Conservation (phyloP, 192 early-diverging fungal genomes). For the Dissophora globulifera region DNA sequence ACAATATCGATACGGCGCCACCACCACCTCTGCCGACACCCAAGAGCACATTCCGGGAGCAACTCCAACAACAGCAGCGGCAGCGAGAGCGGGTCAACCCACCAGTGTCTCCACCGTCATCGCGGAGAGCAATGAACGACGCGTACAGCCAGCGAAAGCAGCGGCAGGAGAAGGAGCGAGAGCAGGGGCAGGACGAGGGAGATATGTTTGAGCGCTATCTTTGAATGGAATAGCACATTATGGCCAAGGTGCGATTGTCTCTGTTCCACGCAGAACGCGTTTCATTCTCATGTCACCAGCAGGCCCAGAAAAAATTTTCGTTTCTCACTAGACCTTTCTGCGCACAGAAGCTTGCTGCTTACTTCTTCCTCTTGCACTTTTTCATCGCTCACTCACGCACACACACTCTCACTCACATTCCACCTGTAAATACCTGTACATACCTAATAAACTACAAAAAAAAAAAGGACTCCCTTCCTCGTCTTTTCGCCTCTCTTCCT, state of each 20-base stretch:
- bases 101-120: background rate
- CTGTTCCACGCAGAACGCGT: too few relatives aligned
- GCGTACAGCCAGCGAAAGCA: constrained; percentile 30
- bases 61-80: constrained; percentile 5
- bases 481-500: too few relatives aligned
- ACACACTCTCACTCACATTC: too few relatives aligned
- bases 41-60: constrained; percentile 28
- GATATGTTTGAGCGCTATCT: background rate
- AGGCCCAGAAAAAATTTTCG: too few relatives aligned
- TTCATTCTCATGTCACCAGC: too few relatives aligned
- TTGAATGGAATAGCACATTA: too few relatives aligned
- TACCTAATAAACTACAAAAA: too few relatives aligned
- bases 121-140: background rate
- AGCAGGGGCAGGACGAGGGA: background rate
- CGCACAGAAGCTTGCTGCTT: too few relatives aligned
- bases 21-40: constrained; percentile 25
- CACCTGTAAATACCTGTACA: too few relatives aligned
- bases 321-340: too few relatives aligned
- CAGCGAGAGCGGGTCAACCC: background rate
- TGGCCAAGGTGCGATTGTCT: too few relatives aligned
- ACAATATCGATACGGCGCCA: constrained; percentile 10
- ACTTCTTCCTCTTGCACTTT: background rate
- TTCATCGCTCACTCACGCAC: background rate
- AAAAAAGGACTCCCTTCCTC: too few relatives aligned
- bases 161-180: constrained; percentile 8